A percentile compares a stretch with the other conserved stretches of the same genome.
phyloP scores from a whole-genome alignment of 1,139 yeast genomes.

The Magnusiomyces suaveolens region DNA sequence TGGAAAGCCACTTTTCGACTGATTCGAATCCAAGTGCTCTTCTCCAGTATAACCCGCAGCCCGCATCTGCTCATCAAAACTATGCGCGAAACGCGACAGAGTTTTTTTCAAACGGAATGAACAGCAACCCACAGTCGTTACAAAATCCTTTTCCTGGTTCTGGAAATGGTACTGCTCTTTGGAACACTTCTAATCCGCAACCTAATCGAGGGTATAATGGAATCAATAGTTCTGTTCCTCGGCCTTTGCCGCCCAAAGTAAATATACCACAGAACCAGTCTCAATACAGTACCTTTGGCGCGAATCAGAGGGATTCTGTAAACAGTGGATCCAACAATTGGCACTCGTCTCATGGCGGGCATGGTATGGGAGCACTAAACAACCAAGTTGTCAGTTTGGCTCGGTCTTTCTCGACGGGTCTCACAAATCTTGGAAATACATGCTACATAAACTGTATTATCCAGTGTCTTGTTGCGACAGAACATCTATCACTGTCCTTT shows the following conservation, averaged over 20 bases:
- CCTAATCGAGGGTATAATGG: no score
- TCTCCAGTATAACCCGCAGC: not conserved
- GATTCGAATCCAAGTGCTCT: not conserved
- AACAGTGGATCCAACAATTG: no score
- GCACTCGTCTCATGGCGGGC: no score
- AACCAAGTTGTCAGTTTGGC: not conserved
- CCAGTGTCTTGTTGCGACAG: slow-evolving; percentile 63
- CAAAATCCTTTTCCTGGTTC: not conserved
- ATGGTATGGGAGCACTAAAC: no score
- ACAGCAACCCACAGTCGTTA: slow-evolving; percentile 3
- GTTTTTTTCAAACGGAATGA: not conserved
- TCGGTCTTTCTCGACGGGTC: slow-evolving; percentile 41
- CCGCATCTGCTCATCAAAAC: not conserved
- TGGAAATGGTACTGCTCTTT: not conserved
- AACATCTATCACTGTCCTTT: slow-evolving; percentile 40
- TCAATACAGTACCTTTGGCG: no score
- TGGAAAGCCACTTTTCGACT: no score
- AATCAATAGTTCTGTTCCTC: no score
- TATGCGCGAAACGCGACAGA: slow-evolving; percentile 1
- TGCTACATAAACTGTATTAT: slow-evolving; percentile 89
- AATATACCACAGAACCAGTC: no score
- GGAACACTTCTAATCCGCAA: not conserved
- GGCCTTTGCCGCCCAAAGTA: no score
- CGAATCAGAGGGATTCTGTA: no score
- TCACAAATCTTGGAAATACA: slow-evolving; percentile 78